Percentiles rank a stretch among this genome's conserved stretches.
These are phyloP conservation scores for Rhynchosporium agropyri DNA, from an alignment of 2,329 filamentous ascomycete genomes.

Conservation along the genomic window DNA sequence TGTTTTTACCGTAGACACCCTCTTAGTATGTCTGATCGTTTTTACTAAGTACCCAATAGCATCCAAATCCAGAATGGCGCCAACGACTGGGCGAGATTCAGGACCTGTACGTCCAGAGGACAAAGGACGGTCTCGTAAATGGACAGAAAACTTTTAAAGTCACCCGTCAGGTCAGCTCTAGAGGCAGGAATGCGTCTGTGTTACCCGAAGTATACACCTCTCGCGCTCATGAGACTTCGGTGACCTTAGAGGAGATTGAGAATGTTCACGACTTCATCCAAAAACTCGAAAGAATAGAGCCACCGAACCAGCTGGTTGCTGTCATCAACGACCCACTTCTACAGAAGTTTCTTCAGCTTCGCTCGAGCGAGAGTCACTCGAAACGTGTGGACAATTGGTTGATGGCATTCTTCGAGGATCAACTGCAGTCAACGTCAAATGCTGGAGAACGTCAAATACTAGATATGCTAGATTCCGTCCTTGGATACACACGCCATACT, in stretches of 20 bases:
- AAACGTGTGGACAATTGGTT: slow-evolving; percentile 63
- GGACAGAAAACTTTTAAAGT: slow-evolving; percentile 64
- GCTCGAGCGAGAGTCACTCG: slow-evolving; percentile 55
- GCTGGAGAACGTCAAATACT: slow-evolving; percentile 52
- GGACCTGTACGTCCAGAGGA: slow-evolving; percentile 55
- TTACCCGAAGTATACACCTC: slow-evolving; percentile 75
- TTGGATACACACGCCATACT: slow-evolving; percentile 57
- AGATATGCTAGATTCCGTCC: slow-evolving; percentile 58
- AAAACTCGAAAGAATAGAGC: slow-evolving; percentile 75
- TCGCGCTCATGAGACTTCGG: slow-evolving; percentile 67
- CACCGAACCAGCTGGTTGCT: slow-evolving; percentile 80
- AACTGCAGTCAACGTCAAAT: slow-evolving; percentile 52
- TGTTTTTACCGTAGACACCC: slow-evolving; percentile 56
- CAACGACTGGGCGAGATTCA: slow-evolving; percentile 69
- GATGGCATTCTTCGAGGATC: slow-evolving; percentile 56
- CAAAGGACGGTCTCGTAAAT: slow-evolving; percentile 47
- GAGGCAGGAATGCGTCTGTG: slow-evolving; percentile 53
- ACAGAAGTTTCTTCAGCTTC: slow-evolving; percentile 74
- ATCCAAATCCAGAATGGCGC: slow-evolving; percentile 78
- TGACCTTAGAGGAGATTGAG: slow-evolving; percentile 78
- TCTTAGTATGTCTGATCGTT: not conserved
- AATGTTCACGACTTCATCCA: slow-evolving; percentile 69
- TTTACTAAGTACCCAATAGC: slow-evolving; percentile 45
- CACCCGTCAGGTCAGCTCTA: slow-evolving; percentile 52
- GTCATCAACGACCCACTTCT: slow-evolving; percentile 75